Base-by-base conservation (phyloP, 2,329 filamentous ascomycete species). In the Triangularia setosa region DNA sequence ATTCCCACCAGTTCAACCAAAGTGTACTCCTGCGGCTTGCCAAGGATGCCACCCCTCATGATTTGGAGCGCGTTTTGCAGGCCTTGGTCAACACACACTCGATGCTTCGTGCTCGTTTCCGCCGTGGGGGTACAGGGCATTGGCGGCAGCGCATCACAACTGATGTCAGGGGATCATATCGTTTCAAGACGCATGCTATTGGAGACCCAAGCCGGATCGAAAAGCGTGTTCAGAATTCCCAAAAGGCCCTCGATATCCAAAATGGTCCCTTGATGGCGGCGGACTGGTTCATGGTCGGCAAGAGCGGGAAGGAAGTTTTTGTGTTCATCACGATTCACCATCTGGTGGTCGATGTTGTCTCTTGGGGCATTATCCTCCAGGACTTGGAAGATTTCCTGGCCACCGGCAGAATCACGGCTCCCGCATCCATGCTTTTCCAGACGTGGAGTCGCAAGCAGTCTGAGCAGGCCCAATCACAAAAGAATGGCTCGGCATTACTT, bases 291-390 rank as follows among this genome's bases (percentile, higher is more conserved):
- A 59, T 9, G 5, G 21, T 69, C 24, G 63, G 63, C n/a, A 55
- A 57, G 11, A 1, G 53, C 11, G 63, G 64, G 27, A 44, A 62
- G 5, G 64, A 71, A 18, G 21, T 66, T 1, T 68, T 63, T 11
- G 23, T 77, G 0, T 74, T 74, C 8, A 54, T 80, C 1, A 66
- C 73, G 4, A 70, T 72, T 1, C 77, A 78, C 27, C 77, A 79
- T 64, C 64, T 78, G 0, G 74, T 78, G 0, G 73, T 82, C 7
- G 80, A 82, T 57, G 67, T 82, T 11, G 78, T 82, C 0, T 80
- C 79, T 0, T 83, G 80, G 80, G 73, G 78, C n/a, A 74, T 79
- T 7, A 69, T 83, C 1, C 68, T 81, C 0, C 75, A 78, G 58
- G 79, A 82, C 58, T 70, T 83, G 0, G 79, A 82, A 62, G 71